Base-by-base conservation (phyloP, 495 filamentous ascomycete genomes). In the Aspergillus taichungensis region DNA sequence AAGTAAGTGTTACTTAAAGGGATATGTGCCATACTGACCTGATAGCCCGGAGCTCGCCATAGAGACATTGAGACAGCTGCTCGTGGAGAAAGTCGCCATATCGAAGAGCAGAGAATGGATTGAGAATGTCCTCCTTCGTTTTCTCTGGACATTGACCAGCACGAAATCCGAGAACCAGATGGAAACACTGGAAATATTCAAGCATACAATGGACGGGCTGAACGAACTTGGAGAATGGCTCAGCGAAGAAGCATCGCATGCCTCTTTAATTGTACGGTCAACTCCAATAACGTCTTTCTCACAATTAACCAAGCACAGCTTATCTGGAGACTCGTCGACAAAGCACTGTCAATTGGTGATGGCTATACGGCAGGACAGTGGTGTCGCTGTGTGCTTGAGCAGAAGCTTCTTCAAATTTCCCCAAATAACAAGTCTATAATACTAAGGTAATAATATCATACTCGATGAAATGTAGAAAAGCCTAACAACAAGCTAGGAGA, bases 261-360 rank as follows among this genome's bases (percentile, higher is more conserved):
- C 84, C 39, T 77, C 77, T 10, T 79, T 91, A 51, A 82, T 79
- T 51, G 84, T 87, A 62, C n/a, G 28, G 52, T 5, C 13, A 10
- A n/a, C 6, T 1, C 34, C 27, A 27, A 30, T 35, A 11, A 37
- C 27, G 13, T n/a, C 2, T 12, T 36, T 8, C 6, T 14, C 32
- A 6, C 39, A 34, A 60, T 56, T 57, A 13, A 59, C 54, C 27
- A 6, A 35, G 14, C 45, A 30, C 40, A 90, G 80, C 64, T 92
- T 8, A 66, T 94, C 24, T 92, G 87, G 85, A 94, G 87, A 59
- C 69, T 71, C 35, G 66, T 86, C 28, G 84, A 88, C 31, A 60
- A 67, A 4, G 68, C 69, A 14, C 77, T 76, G 47, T 66, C 56
- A 9, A 68, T 76, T 33, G 65, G 69, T 0, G 64, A 77, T 28